Evolutionary conservation across 257 asterid species (phyloP).

Genomic region (Solanum bulbocastanum): DNA sequence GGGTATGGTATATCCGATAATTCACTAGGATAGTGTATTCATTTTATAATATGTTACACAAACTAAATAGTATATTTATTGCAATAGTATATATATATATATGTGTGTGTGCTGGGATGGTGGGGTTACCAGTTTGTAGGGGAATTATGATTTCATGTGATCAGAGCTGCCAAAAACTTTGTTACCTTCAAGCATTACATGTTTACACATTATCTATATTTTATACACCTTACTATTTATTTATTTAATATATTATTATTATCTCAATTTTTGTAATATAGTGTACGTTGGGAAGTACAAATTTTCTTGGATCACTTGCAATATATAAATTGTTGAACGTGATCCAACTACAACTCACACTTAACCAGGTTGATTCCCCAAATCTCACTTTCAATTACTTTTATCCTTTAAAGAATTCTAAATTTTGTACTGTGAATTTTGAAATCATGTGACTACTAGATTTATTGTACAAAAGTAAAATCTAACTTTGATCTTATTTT

Average conservation of each 20-base stretch:
- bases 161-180: constrained; percentile 16
- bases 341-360: constrained; percentile 1
- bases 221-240: neutral
- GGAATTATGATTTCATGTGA: constrained; percentile 21
- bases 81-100: neutral
- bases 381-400: neutral
- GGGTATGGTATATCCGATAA: too few relatives aligned
- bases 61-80: neutral
- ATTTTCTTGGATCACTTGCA: constrained; percentile 37
- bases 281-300: constrained; percentile 22
- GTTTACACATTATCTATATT: neutral
- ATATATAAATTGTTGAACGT: neutral
- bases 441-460: neutral
- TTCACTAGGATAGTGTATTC: neutral
- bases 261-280: neutral
- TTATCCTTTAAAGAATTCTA: neutral
- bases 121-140: constrained; percentile 3
- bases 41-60: neutral
- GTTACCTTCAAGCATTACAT: constrained; percentile 16
- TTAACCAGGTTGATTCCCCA: neutral
- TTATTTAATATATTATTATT: neutral
- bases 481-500: neutral
- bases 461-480: neutral
- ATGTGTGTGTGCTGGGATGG: neutral
- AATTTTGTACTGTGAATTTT: neutral